phyloP scores from a whole-genome alignment of 164 flowering plant species.

The grape (Vitis vinifera) region ASM3070453v1 NC_081814.1:5479001-5479500 shows the following conservation, averaged over 20 bases:
- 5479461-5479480: background rate
- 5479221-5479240: too few relatives aligned
- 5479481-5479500: background rate
- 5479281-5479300: background rate
- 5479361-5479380: constrained; percentile 4
- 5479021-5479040: constrained; percentile 3
- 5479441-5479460: background rate
- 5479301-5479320: constrained; percentile 9
- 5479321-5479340: background rate
- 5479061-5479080: constrained; percentile 13
- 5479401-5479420: constrained; percentile 12
- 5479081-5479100: constrained; percentile 7
- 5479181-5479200: background rate
- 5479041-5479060: constrained; percentile 14
- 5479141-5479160: background rate
- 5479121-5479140: constrained; percentile 14
- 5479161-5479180: constrained; percentile 3
- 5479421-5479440: background rate
- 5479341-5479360: constrained; percentile 3
- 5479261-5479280: constrained; percentile 10
- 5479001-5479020: constrained; percentile 12
- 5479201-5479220: constrained; percentile 5
- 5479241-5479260: background rate
- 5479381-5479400: background rate
- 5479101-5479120: constrained; percentile 15